Conservation (phyloP, 1,284 basidiomycete genomes). For the Fistulinella cinereoalba region DNA sequence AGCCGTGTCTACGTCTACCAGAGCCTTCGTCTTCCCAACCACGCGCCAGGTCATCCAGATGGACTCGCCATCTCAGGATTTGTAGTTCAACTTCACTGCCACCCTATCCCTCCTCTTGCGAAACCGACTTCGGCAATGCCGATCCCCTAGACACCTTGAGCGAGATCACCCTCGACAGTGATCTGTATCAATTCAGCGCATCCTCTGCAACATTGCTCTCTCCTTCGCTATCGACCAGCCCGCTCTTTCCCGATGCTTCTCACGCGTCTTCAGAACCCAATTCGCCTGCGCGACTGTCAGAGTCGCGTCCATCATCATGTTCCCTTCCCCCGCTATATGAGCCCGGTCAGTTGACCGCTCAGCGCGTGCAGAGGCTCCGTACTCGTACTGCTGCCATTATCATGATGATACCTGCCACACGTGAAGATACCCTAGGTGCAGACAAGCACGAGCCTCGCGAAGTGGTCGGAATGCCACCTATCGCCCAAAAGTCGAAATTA, state of each 20-base stretch:
- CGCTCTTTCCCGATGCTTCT: constrained; percentile 5
- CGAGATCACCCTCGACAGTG: constrained; percentile 14
- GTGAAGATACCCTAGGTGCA: constrained; percentile 16
- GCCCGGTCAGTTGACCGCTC: constrained; percentile 26
- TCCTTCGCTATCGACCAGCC: background rate
- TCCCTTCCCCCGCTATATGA: constrained; percentile 18
- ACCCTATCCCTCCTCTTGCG: constrained; percentile 1
- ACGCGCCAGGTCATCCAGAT: constrained; percentile 8
- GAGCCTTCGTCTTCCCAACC: constrained; percentile 4
- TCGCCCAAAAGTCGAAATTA: constrained; percentile 12
- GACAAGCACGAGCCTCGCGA: constrained; percentile 6
- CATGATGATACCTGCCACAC: constrained; percentile 28
- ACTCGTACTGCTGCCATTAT: constrained; percentile 28
- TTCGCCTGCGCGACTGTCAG: background rate
- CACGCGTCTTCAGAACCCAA: constrained; percentile 9
- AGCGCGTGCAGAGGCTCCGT: constrained; percentile 25
- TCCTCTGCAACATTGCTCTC: constrained; percentile 29
- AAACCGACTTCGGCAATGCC: background rate
- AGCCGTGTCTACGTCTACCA: background rate
- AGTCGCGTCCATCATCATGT: constrained; percentile 7
- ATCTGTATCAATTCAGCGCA: constrained; percentile 17
- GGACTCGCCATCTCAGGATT: constrained; percentile 6
- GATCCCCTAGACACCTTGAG: constrained; percentile 9
- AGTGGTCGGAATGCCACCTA: background rate
- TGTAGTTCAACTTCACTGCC: constrained; percentile 16